phyloP scores from a whole-genome alignment of 768 basidiomycete species.

The Boletus sp. region DNA sequence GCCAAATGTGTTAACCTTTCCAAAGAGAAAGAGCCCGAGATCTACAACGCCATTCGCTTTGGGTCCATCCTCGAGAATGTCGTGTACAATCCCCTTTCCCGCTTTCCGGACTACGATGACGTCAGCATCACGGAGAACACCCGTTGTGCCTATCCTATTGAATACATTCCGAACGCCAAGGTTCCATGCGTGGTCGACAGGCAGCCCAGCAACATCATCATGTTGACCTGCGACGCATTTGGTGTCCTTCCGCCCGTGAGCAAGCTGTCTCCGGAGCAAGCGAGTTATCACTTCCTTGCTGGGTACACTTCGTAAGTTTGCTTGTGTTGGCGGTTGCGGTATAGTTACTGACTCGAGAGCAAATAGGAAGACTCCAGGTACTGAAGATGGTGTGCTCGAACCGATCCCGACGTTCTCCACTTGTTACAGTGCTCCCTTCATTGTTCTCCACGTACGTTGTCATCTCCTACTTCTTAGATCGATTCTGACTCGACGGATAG shows the following conservation, averaged over 20 bases:
- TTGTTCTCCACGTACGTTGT: slow-evolving; percentile 79
- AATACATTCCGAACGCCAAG: slow-evolving; percentile 92
- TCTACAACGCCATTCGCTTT: slow-evolving; percentile 90
- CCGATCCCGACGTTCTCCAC: slow-evolving; percentile 99
- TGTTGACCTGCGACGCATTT: slow-evolving; percentile 97
- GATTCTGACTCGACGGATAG: slow-evolving; percentile 32
- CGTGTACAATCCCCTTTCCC: slow-evolving; percentile 83
- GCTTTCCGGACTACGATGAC: slow-evolving; percentile 93
- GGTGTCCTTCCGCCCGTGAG: slow-evolving; percentile 97
- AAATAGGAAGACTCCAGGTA: slow-evolving; percentile 91
- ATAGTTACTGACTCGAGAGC: slow-evolving; percentile 18
- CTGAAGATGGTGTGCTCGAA: slow-evolving; percentile 96
- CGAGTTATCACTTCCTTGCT: slow-evolving; percentile 95
- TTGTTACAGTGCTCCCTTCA: slow-evolving; percentile 99
- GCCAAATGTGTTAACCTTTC: slow-evolving; percentile 98
- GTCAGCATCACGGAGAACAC: slow-evolving; percentile 98
- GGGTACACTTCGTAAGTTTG: slow-evolving; percentile 84
- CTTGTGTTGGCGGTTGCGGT: background rate
- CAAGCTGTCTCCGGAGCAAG: slow-evolving; percentile 89
- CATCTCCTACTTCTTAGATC: background rate
- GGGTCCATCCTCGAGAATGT: slow-evolving; percentile 99
- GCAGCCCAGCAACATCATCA: slow-evolving; percentile 93
- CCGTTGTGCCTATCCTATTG: slow-evolving; percentile 98
- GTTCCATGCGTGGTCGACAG: slow-evolving; percentile 85
- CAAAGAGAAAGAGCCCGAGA: slow-evolving; percentile 96